Percentiles rank a stretch among this genome's conserved stretches.
These are phyloP conservation scores for Aureobasidium subglaciale DNA, from an alignment of 2,329 filamentous ascomycete genomes.

Conservation along the genomic window DNA sequence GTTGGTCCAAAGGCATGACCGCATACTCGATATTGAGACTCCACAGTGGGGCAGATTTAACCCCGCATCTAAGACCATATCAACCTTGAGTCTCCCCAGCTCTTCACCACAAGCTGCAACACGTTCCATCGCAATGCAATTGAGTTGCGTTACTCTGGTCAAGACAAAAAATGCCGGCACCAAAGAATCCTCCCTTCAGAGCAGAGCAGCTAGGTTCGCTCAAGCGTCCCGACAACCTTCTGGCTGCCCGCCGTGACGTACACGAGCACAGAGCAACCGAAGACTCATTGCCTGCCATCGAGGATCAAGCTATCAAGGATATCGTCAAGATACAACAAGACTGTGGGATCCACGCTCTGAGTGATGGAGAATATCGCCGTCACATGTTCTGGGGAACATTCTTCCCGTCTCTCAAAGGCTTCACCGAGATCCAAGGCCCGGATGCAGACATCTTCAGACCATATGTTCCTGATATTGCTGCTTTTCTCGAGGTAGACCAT, in stretches of 20 bases:
- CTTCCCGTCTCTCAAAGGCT: slow-evolving; percentile 49
- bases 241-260: slow-evolving; percentile 48
- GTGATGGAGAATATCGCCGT: slow-evolving; percentile 56
- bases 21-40: neutral
- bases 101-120: neutral
- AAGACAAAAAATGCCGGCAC: slow-evolving; percentile 17
- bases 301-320: slow-evolving; percentile 56
- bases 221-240: slow-evolving; percentile 53
- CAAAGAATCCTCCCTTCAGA: slow-evolving; percentile 53
- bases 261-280: slow-evolving; percentile 46
- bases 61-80: neutral
- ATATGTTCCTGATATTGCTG: slow-evolving; percentile 49
- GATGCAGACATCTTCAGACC: slow-evolving; percentile 47
- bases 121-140: neutral
- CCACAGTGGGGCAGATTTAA: neutral
- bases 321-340: slow-evolving; percentile 57
- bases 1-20: neutral
- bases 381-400: slow-evolving; percentile 53
- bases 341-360: slow-evolving; percentile 53
- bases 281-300: slow-evolving; percentile 50
- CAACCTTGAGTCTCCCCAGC: neutral
- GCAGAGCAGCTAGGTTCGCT: slow-evolving; percentile 52
- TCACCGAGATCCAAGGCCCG: slow-evolving; percentile 43
- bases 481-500: slow-evolving; percentile 52
- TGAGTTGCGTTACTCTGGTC: too few relatives aligned